Percentiles rank a stretch among this genome's conserved stretches.
Evolutionary conservation across 163 green algal genomes (phyloP).

Genomic region (Trebouxia gelatinosa): DNA sequence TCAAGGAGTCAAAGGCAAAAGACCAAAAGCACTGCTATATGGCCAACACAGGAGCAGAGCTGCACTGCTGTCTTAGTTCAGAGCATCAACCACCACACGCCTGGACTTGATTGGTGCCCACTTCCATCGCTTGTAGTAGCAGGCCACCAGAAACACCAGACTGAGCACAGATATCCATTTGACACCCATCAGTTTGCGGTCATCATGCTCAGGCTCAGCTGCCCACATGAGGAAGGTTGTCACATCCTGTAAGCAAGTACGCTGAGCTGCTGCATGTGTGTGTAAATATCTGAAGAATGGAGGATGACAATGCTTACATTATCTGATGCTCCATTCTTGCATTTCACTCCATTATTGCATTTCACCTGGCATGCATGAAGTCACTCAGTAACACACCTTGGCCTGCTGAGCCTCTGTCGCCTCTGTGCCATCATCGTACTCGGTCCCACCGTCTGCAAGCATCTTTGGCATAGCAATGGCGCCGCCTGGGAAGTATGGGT

Average conservation of each 20-base stretch:
- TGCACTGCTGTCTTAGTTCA: conserved; percentile 86
- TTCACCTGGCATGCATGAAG: no score
- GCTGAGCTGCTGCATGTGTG: no score
- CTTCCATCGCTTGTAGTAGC: conserved; percentile 97
- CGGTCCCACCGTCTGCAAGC: conserved; percentile 93
- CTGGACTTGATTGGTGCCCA: conserved; percentile 94
- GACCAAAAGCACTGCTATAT: no score
- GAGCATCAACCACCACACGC: conserved; percentile 86
- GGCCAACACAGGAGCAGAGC: no score
- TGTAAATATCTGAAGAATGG: no score
- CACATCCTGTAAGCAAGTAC: conserved; percentile 75
- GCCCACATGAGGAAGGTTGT: conserved; percentile 94
- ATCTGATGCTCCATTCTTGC: no score
- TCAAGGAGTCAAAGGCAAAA: no score
- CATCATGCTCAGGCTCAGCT: conserved; percentile 93
- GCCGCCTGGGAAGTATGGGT: conserved; percentile 98
- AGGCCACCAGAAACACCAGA: conserved; percentile 71
- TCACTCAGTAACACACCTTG: conserved; percentile 53
- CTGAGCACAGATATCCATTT: conserved; percentile 90
- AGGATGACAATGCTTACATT: no score
- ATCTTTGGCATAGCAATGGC: conserved; percentile 99
- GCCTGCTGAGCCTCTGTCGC: conserved; percentile 90
- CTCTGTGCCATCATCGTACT: conserved; percentile 97
- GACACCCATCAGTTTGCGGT: conserved; percentile 97
- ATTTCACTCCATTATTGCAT: no score